Evolutionary conservation across 2,329 filamentous ascomycete species (phyloP).

Genomic region (Neopestalotiopsis clavispora): DNA sequence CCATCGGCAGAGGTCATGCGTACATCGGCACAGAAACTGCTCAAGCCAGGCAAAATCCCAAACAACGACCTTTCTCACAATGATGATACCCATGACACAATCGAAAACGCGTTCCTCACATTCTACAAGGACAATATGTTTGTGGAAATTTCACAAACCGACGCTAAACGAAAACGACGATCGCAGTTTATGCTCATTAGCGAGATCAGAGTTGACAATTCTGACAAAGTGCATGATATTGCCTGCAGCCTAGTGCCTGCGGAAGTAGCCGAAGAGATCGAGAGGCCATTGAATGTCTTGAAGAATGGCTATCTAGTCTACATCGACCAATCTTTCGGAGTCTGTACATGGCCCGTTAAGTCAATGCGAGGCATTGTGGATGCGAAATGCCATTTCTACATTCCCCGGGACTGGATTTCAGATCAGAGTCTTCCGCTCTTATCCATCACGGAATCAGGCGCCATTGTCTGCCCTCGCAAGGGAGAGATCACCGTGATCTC

Average conservation of each 20-base stretch:
- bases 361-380: not conserved
- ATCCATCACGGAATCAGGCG: not conserved
- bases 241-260: not conserved
- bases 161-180: not conserved
- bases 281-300: not conserved
- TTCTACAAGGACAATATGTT: not conserved
- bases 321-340: not conserved
- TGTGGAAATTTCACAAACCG: not conserved
- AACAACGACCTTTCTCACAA: not conserved
- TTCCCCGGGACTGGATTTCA: constrained; percentile 5
- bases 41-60: not conserved
- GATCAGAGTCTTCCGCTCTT: not conserved
- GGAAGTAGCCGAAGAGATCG: not conserved
- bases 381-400: not conserved
- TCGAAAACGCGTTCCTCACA: not conserved
- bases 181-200: not conserved
- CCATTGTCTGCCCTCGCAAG: constrained; percentile 1
- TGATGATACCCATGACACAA: not conserved
- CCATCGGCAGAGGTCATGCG: not conserved
- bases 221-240: not conserved
- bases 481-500: not conserved
- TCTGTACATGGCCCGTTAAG: constrained; percentile 1
- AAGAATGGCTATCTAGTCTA: constrained; percentile 4
- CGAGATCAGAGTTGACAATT: not conserved
- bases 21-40: not conserved